Percentiles rank a stretch among this genome's conserved stretches.
phyloP scores from a whole-genome alignment of 441 rosid species.

The Cnidoscolus chayamansa region DNA sequence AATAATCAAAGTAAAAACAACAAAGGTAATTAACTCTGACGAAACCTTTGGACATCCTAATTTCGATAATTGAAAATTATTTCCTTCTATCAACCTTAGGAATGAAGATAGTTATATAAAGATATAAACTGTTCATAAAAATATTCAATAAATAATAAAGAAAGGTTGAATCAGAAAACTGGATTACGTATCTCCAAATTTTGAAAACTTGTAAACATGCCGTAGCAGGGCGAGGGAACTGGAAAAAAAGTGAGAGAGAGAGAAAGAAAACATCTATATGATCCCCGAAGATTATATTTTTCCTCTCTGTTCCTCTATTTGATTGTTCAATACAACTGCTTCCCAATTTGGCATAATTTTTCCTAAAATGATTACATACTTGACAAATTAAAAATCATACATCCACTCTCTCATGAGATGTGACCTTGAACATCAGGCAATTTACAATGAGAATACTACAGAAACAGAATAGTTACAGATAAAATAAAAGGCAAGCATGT shows the following conservation, averaged over 20 bases:
- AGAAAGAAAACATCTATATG: neutral
- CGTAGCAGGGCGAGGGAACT: neutral
- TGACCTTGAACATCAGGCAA: conserved; percentile 2
- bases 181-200: neutral
- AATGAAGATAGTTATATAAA: neutral
- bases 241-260: neutral
- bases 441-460: conserved; percentile 10
- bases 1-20: neutral
- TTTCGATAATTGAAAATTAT: neutral
- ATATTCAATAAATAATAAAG: neutral
- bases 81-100: neutral
- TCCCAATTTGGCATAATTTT: conserved; percentile 8
- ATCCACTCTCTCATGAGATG: neutral
- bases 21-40: neutral
- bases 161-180: neutral
- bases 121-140: neutral
- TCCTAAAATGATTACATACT: neutral
- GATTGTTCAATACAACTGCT: neutral
- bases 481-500: neutral
- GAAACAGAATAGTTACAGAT: conserved; percentile 7
- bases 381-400: neutral
- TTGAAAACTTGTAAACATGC: neutral
- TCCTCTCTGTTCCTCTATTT: neutral
- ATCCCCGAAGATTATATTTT: neutral
- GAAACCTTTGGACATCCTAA: neutral